Percentiles rank a stretch among this genome's conserved stretches.
Conservation (phyloP, 306 rosid genomes). For the Psophocarpus tetragonolobus region DNA sequence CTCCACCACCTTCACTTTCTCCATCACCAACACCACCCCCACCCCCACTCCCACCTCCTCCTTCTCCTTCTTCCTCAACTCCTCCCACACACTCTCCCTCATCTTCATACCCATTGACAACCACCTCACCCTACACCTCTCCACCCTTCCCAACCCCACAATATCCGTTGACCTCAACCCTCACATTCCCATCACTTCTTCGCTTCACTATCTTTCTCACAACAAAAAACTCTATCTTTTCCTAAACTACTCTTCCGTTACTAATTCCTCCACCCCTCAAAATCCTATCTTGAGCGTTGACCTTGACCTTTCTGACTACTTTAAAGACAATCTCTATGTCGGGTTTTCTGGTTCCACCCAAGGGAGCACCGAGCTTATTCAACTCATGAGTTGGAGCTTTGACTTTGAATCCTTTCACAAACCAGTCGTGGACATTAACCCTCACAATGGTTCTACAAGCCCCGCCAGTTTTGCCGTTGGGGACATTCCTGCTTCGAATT, state of each 20-base stretch:
- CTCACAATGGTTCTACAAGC: slow-evolving; percentile 61
- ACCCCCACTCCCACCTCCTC: slow-evolving; percentile 21
- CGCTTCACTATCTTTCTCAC: slow-evolving; percentile 64
- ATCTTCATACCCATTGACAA: slow-evolving; percentile 53
- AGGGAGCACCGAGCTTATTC: slow-evolving; percentile 76
- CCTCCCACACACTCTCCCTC: slow-evolving; percentile 41
- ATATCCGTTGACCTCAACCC: slow-evolving; percentile 47
- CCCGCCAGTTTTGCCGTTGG: slow-evolving; percentile 33
- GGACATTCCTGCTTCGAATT: not conserved
- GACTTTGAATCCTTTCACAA: slow-evolving; percentile 21
- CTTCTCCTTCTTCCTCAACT: slow-evolving; percentile 62
- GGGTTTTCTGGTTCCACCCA: slow-evolving; percentile 72
- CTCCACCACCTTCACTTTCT: slow-evolving; percentile 54
- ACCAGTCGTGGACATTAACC: not conserved
- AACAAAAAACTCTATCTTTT: slow-evolving; percentile 45
- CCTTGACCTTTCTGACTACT: slow-evolving; percentile 51
- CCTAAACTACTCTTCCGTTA: slow-evolving; percentile 35
- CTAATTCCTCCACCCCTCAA: slow-evolving; percentile 34
- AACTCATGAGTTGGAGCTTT: slow-evolving; percentile 67
- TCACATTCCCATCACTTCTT: slow-evolving; percentile 52
- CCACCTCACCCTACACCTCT: slow-evolving; percentile 55
- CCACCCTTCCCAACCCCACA: slow-evolving; percentile 46
- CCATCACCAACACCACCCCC: slow-evolving; percentile 59
- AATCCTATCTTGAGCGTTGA: slow-evolving; percentile 46
- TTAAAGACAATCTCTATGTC: slow-evolving; percentile 43